phyloP scores from a whole-genome alignment of 2,329 filamentous ascomycete species.

The Sporothrix globosa region DNA sequence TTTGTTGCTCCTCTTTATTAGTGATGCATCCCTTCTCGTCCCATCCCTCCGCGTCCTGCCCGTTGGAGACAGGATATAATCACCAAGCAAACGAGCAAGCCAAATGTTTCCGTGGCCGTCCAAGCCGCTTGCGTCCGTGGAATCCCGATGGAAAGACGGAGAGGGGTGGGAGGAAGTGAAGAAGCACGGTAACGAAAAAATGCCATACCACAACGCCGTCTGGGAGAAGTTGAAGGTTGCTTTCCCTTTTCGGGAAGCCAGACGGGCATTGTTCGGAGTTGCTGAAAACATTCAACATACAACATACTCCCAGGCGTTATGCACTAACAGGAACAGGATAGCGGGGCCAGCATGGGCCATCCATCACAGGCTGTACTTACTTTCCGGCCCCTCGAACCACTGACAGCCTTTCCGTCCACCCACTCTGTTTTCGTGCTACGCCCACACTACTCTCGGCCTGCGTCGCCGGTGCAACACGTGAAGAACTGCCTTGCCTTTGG shows the following conservation, averaged over 20 bases:
- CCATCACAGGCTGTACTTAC: too few species aligned
- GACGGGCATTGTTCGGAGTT: constrained; percentile 17
- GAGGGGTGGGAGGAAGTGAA: background rate
- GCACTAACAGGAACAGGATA: background rate
- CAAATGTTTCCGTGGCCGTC: constrained; percentile 1
- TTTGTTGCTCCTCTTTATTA: background rate
- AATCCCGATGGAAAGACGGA: constrained; percentile 5
- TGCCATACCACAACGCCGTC: constrained; percentile 1
- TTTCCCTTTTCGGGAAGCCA: constrained; percentile 23
- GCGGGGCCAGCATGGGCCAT: background rate
- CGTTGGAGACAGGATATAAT: background rate
- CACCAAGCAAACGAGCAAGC: background rate
- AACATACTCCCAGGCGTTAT: background rate
- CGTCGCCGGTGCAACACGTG: constrained; percentile 25
- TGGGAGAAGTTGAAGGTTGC: background rate
- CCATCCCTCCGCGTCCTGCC: constrained; percentile 2
- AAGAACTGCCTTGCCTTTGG: background rate
- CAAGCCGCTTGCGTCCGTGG: constrained; percentile 11
- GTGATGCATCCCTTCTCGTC: background rate
- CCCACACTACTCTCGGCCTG: background rate
- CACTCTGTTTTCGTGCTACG: constrained; percentile 15
- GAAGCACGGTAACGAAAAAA: background rate
- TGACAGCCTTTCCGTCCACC: constrained; percentile 5
- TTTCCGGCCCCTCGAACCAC: background rate
- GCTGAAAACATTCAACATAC: background rate